A percentile compares a stretch with the other conserved stretches of the same genome.
Conservation (phyloP, 2,329 filamentous ascomycete species). For the Aspergillus ochraceus region DNA sequence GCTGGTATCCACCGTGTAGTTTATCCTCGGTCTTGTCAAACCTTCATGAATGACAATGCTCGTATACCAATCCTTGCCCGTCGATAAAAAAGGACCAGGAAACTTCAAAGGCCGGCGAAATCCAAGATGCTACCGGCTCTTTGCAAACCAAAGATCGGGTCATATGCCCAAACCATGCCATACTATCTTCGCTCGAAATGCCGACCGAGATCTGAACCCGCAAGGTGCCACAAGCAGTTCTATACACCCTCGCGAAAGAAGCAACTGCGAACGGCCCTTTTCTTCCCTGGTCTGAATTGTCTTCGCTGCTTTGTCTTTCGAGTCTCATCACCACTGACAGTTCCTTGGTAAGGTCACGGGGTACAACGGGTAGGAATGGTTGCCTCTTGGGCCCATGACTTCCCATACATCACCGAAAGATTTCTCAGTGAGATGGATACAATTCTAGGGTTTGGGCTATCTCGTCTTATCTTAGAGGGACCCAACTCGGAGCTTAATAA, state of each 20-base stretch:
- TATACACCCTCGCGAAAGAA: conserved; percentile 7
- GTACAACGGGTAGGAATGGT: conserved; percentile 89
- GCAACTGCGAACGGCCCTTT: conserved; percentile 45
- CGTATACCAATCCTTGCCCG: conserved; percentile 11
- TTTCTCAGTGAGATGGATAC: conserved; percentile 84
- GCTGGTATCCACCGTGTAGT: not conserved
- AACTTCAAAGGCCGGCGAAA: conserved; percentile 13
- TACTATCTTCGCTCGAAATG: conserved; percentile 1
- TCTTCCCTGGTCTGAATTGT: conserved; percentile 44
- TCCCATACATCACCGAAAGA: conserved; percentile 73
- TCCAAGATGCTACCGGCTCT: conserved; percentile 19
- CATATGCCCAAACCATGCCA: conserved; percentile 1
- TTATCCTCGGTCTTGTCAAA: not conserved
- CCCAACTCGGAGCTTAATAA: conserved; percentile 74
- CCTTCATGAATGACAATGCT: conserved; percentile 15
- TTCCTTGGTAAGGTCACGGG: conserved; percentile 67
- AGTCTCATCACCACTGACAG: conserved; percentile 10
- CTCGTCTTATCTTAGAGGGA: conserved; percentile 74
- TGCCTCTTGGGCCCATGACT: conserved; percentile 80
- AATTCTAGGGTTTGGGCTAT: conserved; percentile 71
- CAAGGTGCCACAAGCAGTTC: conserved; percentile 3
- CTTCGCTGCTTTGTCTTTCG: not conserved
- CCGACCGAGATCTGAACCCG: not conserved
- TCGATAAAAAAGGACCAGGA: conserved; percentile 16
- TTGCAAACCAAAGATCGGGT: conserved; percentile 2